Base-by-base conservation (phyloP, 2,329 filamentous ascomycete genomes). In the Diaporthe australafricana region DNA sequence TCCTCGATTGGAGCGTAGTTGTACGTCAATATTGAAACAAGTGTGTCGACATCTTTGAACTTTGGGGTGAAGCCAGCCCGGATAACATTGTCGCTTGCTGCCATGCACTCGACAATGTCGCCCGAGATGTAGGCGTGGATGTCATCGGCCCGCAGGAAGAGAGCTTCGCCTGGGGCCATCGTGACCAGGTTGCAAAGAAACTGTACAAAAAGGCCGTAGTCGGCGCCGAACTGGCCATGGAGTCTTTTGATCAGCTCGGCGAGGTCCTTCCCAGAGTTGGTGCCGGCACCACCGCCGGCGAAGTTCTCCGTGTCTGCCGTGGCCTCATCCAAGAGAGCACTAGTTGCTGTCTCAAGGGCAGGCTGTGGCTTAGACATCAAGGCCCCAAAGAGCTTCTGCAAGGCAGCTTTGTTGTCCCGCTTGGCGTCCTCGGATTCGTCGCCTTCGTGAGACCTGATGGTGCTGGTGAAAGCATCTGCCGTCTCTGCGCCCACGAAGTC, bases 31-130 rank as follows among this genome's bases (percentile, higher is more conserved):
- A 98, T 97, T 74, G 91, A 88, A 42, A 96, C 94, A 14, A 99
- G 87, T 0, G 95, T 98, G 68, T 91, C 84, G 27, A 98, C 94
- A 77, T 99, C 96, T 85, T 98, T 98, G 88, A 98, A 99, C 81
- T 99, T 99, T 70, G 96, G 96, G 0, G 96, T 99, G 83, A 99
- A 96, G 53, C 96, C 96, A 0, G 96, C 96, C 70, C 96, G 94
- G 66, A 99, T 95, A 45, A 99, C 96, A 76, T 99, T 99, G 87
- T 99, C 96, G n/a, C 94, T 97, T 11, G 94, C 93, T 0, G 96
- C 96, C 96, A 99, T 99, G 86, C 96, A 99, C 84, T 99, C 96
- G 80, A 99, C 95, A 77, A 99, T 98, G 79, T 99, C 96, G 72
- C 94, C 94, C 3, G 92, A 94, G 53, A 97, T 84, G 82, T 99